A percentile compares a stretch with the other conserved stretches of the same genome.
Conservation (phyloP, 805 yeast species). For the Citeromyces matritensis region DNA sequence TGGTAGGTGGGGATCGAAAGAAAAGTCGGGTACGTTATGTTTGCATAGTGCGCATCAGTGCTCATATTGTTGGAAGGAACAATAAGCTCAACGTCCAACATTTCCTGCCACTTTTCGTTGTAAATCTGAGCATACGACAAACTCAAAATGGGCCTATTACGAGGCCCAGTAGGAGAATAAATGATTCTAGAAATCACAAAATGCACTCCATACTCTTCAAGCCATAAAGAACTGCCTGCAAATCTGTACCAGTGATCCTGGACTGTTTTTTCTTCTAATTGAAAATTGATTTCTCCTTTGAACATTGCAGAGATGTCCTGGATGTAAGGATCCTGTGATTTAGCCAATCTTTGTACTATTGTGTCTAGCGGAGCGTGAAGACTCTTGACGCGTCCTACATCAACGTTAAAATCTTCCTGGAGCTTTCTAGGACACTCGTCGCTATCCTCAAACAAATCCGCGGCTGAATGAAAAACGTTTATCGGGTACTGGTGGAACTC, state of each 20-base stretch:
- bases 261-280: neutral
- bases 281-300: no score
- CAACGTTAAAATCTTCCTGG: no score
- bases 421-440: no score
- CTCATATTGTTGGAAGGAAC: neutral
- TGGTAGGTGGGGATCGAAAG: conserved; percentile 1
- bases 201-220: conserved; percentile 25
- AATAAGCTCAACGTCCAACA: conserved; percentile 2
- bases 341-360: no score
- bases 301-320: no score
- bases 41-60: neutral
- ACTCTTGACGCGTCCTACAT: no score
- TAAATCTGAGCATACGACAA: conserved; percentile 15
- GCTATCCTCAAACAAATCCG: no score
- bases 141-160: conserved; percentile 2
- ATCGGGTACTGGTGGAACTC: no score
- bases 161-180: conserved; percentile 9
- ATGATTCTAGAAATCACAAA: conserved; percentile 20
- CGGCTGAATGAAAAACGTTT: no score
- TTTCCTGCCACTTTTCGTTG: conserved; percentile 21
- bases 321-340: no score
- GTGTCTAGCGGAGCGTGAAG: no score
- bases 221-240: conserved; percentile 14
- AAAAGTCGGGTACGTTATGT: neutral
- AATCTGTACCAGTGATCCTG: conserved; percentile 3